phyloP scores from a whole-genome alignment of 306 rosid species.

The Pachyrhizus erosus region DNA sequence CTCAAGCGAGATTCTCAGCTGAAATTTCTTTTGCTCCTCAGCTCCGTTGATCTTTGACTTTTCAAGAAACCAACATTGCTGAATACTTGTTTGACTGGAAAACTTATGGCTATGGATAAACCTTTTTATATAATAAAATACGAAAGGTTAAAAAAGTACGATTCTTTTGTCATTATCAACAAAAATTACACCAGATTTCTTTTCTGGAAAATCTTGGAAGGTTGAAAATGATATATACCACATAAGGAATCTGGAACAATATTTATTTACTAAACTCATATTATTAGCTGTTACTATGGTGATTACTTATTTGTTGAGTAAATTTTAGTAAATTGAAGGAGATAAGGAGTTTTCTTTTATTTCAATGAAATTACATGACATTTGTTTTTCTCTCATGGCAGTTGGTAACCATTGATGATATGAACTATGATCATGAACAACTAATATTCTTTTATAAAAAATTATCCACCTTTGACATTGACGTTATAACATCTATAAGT shows the following conservation, averaged over 20 bases:
- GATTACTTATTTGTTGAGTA: background rate
- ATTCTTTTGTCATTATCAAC: constrained; percentile 35
- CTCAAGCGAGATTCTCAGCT: no score
- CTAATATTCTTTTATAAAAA: no score
- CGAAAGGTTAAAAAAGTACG: constrained; percentile 1
- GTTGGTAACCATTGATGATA: no score
- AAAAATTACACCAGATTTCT: background rate
- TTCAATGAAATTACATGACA: no score
- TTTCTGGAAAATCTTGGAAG: background rate
- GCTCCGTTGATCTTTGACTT: no score
- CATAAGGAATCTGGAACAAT: background rate
- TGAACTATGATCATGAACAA: no score
- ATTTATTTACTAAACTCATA: background rate
- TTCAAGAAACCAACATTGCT: no score
- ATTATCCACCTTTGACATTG: background rate
- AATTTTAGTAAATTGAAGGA: constrained; percentile 7
- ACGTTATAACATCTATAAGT: background rate
- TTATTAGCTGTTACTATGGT: constrained; percentile 23
- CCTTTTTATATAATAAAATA: background rate
- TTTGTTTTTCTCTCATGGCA: no score
- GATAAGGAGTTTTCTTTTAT: no score
- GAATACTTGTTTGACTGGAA: background rate
- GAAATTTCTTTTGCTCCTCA: no score
- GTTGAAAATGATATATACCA: background rate
- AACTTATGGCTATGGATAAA: background rate